phyloP scores from a whole-genome alignment of 106 monocot species.

The Platanthera guangdongensis region DNA sequence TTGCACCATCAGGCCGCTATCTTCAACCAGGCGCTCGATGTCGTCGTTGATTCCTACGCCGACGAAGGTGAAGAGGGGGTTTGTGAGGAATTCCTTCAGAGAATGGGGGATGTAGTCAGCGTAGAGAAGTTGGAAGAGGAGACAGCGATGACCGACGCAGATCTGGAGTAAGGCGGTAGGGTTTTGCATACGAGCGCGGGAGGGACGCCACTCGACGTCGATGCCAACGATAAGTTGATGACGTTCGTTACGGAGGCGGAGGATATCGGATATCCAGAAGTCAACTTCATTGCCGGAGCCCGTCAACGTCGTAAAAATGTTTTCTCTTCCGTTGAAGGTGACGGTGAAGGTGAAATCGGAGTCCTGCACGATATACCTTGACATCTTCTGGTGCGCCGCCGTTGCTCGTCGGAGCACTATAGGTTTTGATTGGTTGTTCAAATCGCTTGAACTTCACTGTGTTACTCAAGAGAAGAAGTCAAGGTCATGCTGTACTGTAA shows the following conservation, averaged over 20 bases:
- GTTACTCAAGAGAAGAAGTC: no score
- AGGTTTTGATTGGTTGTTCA: no score
- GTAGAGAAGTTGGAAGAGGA: constrained; percentile 47
- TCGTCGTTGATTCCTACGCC: constrained; percentile 51
- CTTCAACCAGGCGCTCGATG: constrained; percentile 23
- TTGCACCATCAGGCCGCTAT: constrained; percentile 6
- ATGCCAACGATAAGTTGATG: constrained; percentile 37
- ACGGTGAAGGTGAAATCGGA: constrained; percentile 17
- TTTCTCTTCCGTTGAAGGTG: constrained; percentile 15
- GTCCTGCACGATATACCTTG: constrained; percentile 1
- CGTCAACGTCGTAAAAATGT: constrained; percentile 37
- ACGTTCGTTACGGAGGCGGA: constrained; percentile 18
- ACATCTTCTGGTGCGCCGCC: background rate
- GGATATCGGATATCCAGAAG: constrained; percentile 19
- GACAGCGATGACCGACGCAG: constrained; percentile 53
- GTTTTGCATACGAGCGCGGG: constrained; percentile 20
- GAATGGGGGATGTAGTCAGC: constrained; percentile 35
- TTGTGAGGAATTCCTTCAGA: constrained; percentile 29
- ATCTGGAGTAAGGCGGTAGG: constrained; percentile 56
- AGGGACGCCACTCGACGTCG: constrained; percentile 58
- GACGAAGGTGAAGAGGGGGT: constrained; percentile 33
- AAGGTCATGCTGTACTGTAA: no score
- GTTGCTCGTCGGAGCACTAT: no score
- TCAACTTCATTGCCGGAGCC: constrained; percentile 12
- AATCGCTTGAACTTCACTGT: no score